A percentile compares a stretch with the other conserved stretches of the same genome.
Conservation (phyloP, 306 rosid genomes). For the Pterocarpus santalinus region DNA sequence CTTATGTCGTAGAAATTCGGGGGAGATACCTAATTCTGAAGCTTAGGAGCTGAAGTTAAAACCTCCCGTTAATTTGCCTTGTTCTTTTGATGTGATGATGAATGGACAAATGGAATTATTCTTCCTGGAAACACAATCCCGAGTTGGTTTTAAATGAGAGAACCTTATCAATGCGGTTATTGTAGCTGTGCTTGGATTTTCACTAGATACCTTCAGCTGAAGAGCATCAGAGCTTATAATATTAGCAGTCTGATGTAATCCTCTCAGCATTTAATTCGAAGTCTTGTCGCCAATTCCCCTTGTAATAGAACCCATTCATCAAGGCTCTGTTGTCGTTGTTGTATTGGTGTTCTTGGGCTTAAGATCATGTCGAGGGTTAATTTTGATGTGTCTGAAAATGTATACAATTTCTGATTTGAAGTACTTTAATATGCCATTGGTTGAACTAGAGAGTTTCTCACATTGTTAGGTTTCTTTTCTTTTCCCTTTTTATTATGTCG, state of each 20-base stretch:
- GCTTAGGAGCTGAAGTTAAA: neutral
- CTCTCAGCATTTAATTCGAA: neutral
- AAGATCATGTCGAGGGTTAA: neutral
- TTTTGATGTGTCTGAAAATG: neutral
- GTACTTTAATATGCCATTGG: neutral
- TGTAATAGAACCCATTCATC: neutral
- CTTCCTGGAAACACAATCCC: neutral
- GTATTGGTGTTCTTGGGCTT: neutral
- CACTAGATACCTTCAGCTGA: neutral
- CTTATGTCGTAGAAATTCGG: neutral
- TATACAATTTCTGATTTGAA: neutral
- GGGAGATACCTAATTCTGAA: neutral
- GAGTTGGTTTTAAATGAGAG: neutral
- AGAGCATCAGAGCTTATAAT: neutral
- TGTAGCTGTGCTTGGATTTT: neutral
- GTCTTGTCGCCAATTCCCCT: neutral
- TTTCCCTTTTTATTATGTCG: neutral
- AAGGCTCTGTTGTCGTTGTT: no score
- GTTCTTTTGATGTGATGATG: conserved; percentile 8
- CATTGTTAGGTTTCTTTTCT: neutral
- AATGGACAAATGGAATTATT: neutral
- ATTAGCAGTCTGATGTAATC: conserved; percentile 1
- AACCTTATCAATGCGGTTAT: neutral
- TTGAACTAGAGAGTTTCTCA: neutral
- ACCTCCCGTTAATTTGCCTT: neutral